These are phyloP conservation scores for Nicotiana benthamiana DNA, from an alignment of 257 asterid genomes.

Conservation along the genomic window DNA sequence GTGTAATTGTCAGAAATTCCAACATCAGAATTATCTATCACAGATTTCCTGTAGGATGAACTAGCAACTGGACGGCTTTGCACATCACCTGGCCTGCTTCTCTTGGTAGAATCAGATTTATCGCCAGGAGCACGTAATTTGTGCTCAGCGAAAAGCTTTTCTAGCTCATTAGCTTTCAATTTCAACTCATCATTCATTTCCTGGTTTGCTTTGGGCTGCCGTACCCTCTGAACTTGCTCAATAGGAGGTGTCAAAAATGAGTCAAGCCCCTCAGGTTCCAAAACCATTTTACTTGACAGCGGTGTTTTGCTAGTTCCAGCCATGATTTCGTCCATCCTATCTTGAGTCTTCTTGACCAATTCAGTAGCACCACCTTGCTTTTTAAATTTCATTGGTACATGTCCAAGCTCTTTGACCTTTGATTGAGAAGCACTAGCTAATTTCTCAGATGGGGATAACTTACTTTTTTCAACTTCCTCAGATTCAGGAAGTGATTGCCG, in stretches of 20 bases:
- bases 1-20: conserved; percentile 22
- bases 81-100: conserved; percentile 36
- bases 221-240: conserved; percentile 52
- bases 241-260: conserved; percentile 51
- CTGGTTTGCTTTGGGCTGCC: conserved; percentile 72
- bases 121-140: conserved; percentile 66
- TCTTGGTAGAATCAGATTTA: conserved; percentile 42
- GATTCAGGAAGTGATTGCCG: conserved; percentile 25
- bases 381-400: conserved; percentile 31
- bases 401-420: conserved; percentile 44
- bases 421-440: conserved; percentile 24
- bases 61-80: conserved; percentile 31
- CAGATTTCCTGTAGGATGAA: conserved; percentile 27
- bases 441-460: conserved; percentile 23
- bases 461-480: conserved; percentile 30
- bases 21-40: conserved; percentile 27
- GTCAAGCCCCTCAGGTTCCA: conserved; percentile 37
- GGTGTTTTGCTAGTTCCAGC: conserved; percentile 28
- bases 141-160: conserved; percentile 82
- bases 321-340: conserved; percentile 28
- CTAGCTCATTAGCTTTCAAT: conserved; percentile 91
- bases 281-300: conserved; percentile 28
- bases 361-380: conserved; percentile 36
- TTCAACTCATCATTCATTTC: conserved; percentile 81
- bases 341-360: conserved; percentile 35